Conservation (phyloP, 2,329 filamentous ascomycete species). For the Aphanoascus verrucosus region DNA sequence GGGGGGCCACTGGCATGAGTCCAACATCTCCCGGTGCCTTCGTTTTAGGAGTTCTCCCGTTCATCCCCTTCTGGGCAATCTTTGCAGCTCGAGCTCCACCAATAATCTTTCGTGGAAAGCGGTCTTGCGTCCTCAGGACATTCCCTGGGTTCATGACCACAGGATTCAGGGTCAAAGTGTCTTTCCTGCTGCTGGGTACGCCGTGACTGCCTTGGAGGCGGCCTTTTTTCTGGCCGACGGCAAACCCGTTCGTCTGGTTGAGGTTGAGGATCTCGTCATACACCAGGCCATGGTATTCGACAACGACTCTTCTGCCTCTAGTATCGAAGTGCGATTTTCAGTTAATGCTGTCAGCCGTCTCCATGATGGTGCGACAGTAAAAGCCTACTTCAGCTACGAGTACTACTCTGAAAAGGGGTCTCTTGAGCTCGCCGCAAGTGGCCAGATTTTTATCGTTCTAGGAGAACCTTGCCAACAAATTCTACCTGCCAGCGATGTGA, state of each 20-base stretch:
- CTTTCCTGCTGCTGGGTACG: constrained; percentile 23
- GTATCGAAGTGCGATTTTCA: constrained; percentile 3
- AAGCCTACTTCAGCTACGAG: not conserved
- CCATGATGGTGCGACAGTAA: not conserved
- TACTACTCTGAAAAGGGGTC: not conserved
- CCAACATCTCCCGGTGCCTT: constrained; percentile 12
- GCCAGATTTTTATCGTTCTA: not conserved
- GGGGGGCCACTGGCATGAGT: constrained; percentile 19
- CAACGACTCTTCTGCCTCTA: not conserved
- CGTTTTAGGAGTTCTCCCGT: constrained; percentile 8
- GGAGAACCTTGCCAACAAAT: not conserved
- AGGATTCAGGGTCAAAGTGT: constrained; percentile 23
- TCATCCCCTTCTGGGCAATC: constrained; percentile 18
- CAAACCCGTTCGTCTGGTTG: constrained; percentile 12
- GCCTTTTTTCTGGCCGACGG: constrained; percentile 6
- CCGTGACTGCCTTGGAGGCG: constrained; percentile 22
- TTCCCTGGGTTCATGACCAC: constrained; percentile 28
- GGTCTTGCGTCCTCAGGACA: constrained; percentile 19
- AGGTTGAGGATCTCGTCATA: constrained; percentile 12
- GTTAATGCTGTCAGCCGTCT: not conserved
- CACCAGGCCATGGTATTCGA: not conserved
- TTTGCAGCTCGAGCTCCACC: constrained; percentile 11
- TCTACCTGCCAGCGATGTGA: not conserved
- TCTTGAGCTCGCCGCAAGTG: not conserved
- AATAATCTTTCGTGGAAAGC: constrained; percentile 23